Percentiles rank a stretch among this genome's conserved stretches.
These are phyloP conservation scores for Corylus avellana DNA, from an alignment of 306 rosid genomes.

Conservation along the genomic window DNA sequence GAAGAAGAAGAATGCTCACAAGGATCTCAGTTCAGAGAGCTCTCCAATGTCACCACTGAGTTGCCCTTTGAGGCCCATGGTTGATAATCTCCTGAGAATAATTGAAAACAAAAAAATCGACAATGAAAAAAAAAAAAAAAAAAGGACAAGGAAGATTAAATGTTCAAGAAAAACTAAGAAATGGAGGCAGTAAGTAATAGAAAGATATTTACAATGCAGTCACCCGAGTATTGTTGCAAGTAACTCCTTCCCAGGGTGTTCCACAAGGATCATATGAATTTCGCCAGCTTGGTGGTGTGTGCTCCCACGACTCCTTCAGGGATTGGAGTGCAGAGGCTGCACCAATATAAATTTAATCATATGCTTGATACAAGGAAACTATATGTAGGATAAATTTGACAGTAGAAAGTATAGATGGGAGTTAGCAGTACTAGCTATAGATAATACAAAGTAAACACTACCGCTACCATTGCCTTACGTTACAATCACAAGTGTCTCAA, in stretches of 20 bases:
- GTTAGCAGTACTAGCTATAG: no score
- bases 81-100: conserved; percentile 58
- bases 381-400: no score
- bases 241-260: conserved; percentile 85
- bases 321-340: conserved; percentile 66
- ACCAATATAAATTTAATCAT: not conserved
- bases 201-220: conserved; percentile 68
- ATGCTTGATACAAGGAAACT: no score
- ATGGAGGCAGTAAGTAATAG: not conserved
- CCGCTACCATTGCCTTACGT: no score
- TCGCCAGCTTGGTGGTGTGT: conserved; percentile 87
- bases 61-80: conserved; percentile 69
- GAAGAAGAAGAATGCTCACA: conserved; percentile 50
- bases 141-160: not conserved
- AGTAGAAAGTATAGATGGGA: no score
- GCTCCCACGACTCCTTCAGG: conserved; percentile 56
- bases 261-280: conserved; percentile 76
- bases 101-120: not conserved
- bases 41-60: conserved; percentile 68
- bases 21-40: conserved; percentile 62
- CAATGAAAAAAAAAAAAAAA: no score
- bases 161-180: not conserved
- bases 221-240: conserved; percentile 71
- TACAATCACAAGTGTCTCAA: no score
- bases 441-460: no score